Percentiles rank a stretch among this genome's conserved stretches.
phyloP scores from a whole-genome alignment of 441 rosid species.

The Brassica balearica region DNA sequence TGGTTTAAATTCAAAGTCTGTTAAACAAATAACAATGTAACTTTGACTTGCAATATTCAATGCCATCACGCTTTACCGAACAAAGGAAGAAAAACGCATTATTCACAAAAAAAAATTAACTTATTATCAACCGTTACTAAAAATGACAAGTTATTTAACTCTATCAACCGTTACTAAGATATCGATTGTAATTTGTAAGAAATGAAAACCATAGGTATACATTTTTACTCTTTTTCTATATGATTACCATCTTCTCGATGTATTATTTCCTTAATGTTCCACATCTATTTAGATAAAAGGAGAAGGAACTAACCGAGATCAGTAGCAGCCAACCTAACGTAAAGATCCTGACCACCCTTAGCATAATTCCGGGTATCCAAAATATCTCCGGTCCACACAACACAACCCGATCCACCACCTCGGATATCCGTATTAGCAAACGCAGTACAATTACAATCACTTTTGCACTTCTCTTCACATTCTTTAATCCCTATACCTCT shows the following conservation, averaged over 20 bases:
- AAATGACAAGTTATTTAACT: neutral
- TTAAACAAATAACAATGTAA: conserved; percentile 28
- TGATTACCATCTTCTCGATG: neutral
- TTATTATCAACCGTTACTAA: too few relatives aligned
- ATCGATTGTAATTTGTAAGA: neutral
- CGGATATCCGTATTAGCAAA: conserved; percentile 60
- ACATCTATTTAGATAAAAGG: neutral
- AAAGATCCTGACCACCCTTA: conserved; percentile 65
- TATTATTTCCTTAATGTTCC: neutral
- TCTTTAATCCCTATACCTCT: conserved; percentile 52
- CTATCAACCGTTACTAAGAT: conserved; percentile 10
- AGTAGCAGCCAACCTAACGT: conserved; percentile 57
- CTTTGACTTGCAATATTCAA: conserved; percentile 19
- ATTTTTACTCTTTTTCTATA: neutral
- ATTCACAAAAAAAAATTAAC: neutral
- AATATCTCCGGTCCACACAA: conserved; percentile 66
- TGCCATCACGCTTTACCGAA: conserved; percentile 13
- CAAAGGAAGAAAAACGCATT: neutral
- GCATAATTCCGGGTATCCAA: conserved; percentile 59
- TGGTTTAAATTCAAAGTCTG: conserved; percentile 19
- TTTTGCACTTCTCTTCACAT: conserved; percentile 57
- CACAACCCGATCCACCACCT: conserved; percentile 67
- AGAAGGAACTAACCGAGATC: conserved; percentile 56
- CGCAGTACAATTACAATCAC: conserved; percentile 75
- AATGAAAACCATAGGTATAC: neutral